phyloP scores from a whole-genome alignment of 148 eudicot species.

The Persicaria tinctoria region DNA sequence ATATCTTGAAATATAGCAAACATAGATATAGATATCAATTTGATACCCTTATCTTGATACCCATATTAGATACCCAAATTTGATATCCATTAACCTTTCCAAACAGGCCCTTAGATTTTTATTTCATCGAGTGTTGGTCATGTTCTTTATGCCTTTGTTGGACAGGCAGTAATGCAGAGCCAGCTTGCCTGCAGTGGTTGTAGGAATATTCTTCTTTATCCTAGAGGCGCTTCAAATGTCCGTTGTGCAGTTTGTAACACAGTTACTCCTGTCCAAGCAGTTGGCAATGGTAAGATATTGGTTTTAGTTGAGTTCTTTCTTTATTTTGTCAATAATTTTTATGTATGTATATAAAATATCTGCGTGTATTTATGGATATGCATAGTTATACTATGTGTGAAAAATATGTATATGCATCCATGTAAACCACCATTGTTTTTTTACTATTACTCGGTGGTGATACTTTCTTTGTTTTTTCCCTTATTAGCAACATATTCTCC shows the following conservation, averaged over 20 bases:
- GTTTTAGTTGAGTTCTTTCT: background rate
- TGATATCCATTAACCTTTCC: too few relatives aligned
- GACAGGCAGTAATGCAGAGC: slow-evolving; percentile 62
- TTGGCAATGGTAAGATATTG: slow-evolving; percentile 27
- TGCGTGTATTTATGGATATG: background rate
- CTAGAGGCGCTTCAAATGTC: slow-evolving; percentile 80
- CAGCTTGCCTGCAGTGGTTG: slow-evolving; percentile 89
- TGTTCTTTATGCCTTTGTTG: background rate
- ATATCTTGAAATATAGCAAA: too few relatives aligned
- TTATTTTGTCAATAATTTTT: background rate
- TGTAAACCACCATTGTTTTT: background rate
- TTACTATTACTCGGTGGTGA: background rate
- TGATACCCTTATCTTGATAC: too few relatives aligned
- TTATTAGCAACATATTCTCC: background rate
- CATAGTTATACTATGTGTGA: background rate
- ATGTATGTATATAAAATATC: background rate
- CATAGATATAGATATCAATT: too few relatives aligned
- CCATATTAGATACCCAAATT: too few relatives aligned
- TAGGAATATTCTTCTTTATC: slow-evolving; percentile 69
- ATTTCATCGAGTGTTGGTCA: background rate
- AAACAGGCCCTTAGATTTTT: background rate
- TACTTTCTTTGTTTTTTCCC: background rate
- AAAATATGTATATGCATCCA: background rate
- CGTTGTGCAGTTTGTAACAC: slow-evolving; percentile 80
- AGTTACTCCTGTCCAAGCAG: slow-evolving; percentile 58